phyloP scores from a whole-genome alignment of 352 stramenopile species.

The Chrysophaeum taylorii region DNA sequence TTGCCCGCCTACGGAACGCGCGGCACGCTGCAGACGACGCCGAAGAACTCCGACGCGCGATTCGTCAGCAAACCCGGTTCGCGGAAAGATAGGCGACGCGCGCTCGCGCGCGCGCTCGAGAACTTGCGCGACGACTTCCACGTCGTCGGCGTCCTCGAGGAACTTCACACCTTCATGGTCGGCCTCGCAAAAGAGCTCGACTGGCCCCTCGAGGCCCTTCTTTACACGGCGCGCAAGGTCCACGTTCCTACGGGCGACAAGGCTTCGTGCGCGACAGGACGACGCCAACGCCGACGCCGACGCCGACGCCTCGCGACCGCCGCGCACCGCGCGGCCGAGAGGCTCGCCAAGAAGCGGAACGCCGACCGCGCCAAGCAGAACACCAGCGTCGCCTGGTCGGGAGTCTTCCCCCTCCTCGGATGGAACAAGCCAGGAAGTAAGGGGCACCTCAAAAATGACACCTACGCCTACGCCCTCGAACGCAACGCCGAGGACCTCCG shows the following conservation, averaged over 20 bases:
- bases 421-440: conserved; percentile 5
- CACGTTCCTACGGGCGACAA: neutral
- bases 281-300: neutral
- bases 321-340: neutral
- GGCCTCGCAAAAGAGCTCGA: neutral
- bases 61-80: no score
- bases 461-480: neutral
- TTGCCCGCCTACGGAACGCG: neutral
- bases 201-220: neutral
- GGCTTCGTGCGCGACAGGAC: neutral
- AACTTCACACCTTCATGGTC: neutral
- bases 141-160: conserved; percentile 3
- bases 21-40: neutral
- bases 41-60: neutral
- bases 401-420: neutral
- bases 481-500: neutral
- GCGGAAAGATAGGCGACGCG: no score
- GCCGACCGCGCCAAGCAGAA: no score
- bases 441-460: neutral
- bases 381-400: neutral
- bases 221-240: neutral
- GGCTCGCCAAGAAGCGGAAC: neutral
- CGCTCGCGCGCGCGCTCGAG: neutral
- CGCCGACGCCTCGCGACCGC: neutral
- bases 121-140: neutral